These are phyloP conservation scores for Diospyros kaki DNA, from an alignment of 148 eudicot genomes.

Conservation along the genomic window DNA sequence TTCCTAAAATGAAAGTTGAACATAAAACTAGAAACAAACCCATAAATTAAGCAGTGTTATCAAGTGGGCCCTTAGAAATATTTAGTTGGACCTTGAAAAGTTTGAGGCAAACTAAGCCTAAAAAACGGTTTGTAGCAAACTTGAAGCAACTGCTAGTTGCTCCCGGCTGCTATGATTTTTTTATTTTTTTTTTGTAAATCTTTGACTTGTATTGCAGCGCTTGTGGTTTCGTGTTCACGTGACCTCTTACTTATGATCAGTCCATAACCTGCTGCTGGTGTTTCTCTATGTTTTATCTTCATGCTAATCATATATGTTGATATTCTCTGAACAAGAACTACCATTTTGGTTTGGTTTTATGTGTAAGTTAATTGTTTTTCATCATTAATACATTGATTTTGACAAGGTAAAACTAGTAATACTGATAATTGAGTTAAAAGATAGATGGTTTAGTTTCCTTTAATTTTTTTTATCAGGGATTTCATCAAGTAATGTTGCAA, in stretches of 20 bases:
- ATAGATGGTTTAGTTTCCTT: too few relatives aligned
- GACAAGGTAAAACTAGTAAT: too few relatives aligned
- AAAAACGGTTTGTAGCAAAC: too few relatives aligned
- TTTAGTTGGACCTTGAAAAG: background rate
- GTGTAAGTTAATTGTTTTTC: too few relatives aligned
- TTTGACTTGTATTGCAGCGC: background rate
- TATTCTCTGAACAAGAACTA: background rate
- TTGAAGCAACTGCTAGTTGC: background rate
- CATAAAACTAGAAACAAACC: too few relatives aligned
- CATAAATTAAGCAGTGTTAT: too few relatives aligned
- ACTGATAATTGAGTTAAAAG: too few relatives aligned
- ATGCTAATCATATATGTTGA: background rate
- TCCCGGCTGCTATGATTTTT: conserved; percentile 1
- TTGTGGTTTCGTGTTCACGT: background rate
- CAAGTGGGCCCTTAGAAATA: too few relatives aligned
- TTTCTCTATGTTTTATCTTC: background rate
- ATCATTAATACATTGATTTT: too few relatives aligned
- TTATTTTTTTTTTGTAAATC: background rate
- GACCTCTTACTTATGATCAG: background rate
- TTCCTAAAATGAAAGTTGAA: too few relatives aligned
- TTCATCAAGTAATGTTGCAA: conserved; percentile 56
- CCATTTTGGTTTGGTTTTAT: background rate
- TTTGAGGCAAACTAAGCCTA: background rate
- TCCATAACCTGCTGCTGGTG: background rate
- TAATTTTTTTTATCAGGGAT: too few relatives aligned